Percentiles rank a stretch among this genome's conserved stretches.
Evolutionary conservation across 2,329 filamentous ascomycete species (phyloP).

Genomic region (Paracoccidioides brasiliensis): DNA sequence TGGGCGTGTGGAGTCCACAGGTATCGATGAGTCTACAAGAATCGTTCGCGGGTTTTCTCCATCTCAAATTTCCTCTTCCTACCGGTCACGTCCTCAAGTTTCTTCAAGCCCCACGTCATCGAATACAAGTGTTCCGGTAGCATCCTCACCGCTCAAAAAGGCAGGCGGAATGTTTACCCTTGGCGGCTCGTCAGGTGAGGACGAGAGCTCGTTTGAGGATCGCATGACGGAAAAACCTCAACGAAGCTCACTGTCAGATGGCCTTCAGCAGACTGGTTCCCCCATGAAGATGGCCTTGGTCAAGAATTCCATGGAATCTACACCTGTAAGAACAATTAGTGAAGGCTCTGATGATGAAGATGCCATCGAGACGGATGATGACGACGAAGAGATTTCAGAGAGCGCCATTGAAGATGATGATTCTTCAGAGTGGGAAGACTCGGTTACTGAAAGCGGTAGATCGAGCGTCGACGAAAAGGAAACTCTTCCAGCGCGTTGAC

Average conservation of each 20-base stretch:
- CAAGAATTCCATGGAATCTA: slow-evolving; percentile 46
- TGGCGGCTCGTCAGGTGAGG: slow-evolving; percentile 76
- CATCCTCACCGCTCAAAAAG: slow-evolving; percentile 39
- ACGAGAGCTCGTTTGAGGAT: slow-evolving; percentile 60
- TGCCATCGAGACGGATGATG: slow-evolving; percentile 48
- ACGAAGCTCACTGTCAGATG: slow-evolving; percentile 43
- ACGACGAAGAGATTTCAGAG: slow-evolving; percentile 57
- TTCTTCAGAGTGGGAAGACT: slow-evolving; percentile 49
- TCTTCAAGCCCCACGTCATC: slow-evolving; percentile 35
- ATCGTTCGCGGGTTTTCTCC: slow-evolving; percentile 80
- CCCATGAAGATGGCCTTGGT: slow-evolving; percentile 64
- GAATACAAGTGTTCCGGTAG: slow-evolving; percentile 50
- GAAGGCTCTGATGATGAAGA: slow-evolving; percentile 42
- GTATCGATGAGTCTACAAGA: slow-evolving; percentile 44
- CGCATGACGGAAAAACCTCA: slow-evolving; percentile 42
- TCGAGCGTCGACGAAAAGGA: slow-evolving; percentile 69
- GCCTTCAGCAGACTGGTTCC: slow-evolving; percentile 34
- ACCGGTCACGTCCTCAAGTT: slow-evolving; percentile 48
- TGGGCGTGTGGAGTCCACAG: slow-evolving; percentile 47
- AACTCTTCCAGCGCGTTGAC: slow-evolving; percentile 80
- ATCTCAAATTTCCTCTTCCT: slow-evolving; percentile 56
- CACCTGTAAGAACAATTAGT: slow-evolving; percentile 50
- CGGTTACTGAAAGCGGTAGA: slow-evolving; percentile 66
- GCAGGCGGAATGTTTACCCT: slow-evolving; percentile 56
- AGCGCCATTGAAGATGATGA: slow-evolving; percentile 66